Conservation (phyloP, 345 rosid species). For the Eucalyptus polybractea region DNA sequence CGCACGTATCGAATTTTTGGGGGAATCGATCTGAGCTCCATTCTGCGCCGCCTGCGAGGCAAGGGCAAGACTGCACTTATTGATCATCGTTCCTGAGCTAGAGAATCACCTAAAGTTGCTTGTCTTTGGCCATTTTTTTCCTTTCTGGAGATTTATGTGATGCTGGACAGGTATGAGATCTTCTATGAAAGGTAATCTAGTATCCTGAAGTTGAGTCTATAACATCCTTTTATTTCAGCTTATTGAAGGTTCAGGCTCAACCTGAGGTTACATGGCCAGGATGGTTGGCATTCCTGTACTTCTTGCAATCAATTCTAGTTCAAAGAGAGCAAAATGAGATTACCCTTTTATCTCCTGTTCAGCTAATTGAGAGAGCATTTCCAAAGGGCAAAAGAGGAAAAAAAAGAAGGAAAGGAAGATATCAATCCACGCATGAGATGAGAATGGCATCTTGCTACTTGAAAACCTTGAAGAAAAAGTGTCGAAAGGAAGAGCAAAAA, state of each 20-base stretch:
- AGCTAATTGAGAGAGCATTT: neutral
- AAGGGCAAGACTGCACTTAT: neutral
- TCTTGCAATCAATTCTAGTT: neutral
- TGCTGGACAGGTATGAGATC: neutral
- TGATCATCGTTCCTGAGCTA: neutral
- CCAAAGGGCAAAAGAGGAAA: neutral
- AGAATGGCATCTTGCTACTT: neutral
- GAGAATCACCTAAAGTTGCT: neutral
- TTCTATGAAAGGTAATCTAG: neutral
- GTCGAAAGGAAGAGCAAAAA: neutral
- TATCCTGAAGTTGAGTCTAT: neutral
- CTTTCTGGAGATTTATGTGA: neutral
- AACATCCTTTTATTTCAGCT: neutral
- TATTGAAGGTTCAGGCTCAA: neutral
- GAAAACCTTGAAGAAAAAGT: neutral
- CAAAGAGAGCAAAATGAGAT: neutral
- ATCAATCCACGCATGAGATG: neutral
- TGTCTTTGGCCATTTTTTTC: neutral
- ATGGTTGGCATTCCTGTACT: neutral
- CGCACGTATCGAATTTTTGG: neutral
- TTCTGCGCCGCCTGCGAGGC: neutral
- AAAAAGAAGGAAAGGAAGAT: neutral
- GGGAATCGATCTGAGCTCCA: neutral
- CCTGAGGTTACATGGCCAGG: neutral
- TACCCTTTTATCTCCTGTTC: neutral